Conservation (phyloP, 345 rosid genomes). For the Sisymbrium altissimum region DNA sequence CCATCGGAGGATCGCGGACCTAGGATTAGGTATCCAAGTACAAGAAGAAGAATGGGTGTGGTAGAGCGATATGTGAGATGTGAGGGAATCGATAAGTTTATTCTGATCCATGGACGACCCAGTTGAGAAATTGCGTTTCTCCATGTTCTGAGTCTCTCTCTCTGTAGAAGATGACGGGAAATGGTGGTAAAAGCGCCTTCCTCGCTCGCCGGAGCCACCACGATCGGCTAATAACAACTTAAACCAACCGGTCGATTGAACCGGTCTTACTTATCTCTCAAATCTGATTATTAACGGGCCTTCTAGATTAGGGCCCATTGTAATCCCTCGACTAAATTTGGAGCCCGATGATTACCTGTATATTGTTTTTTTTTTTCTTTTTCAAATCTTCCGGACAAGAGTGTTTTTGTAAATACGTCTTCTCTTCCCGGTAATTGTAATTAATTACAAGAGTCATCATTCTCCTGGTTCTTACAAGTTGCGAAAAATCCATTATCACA, state of each 20-base stretch:
- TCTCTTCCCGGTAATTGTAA: too few relatives aligned
- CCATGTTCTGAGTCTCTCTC: neutral
- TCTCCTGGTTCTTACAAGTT: neutral
- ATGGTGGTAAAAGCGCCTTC: neutral
- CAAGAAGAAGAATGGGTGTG: constrained; percentile 44
- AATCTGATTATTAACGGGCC: neutral
- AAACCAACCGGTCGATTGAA: neutral
- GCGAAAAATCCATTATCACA: neutral
- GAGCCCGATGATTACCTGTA: too few relatives aligned
- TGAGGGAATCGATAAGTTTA: constrained; percentile 72
- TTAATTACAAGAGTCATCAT: too few relatives aligned
- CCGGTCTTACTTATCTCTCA: neutral
- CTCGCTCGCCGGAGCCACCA: neutral
- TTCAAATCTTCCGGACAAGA: too few relatives aligned
- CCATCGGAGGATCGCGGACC: constrained; percentile 81
- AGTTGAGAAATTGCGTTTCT: neutral
- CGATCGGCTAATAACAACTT: neutral
- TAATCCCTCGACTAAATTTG: too few relatives aligned
- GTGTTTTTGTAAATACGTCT: too few relatives aligned
- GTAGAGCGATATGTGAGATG: constrained; percentile 88
- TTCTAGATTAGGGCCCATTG: neutral
- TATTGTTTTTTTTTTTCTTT: too few relatives aligned
- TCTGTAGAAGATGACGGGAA: neutral
- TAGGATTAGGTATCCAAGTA: constrained; percentile 37
- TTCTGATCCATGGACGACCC: constrained; percentile 48